A percentile compares a stretch with the other conserved stretches of the same genome.
Conservation (phyloP, 257 asterid species). For the Anisodus tanguticus region DNA sequence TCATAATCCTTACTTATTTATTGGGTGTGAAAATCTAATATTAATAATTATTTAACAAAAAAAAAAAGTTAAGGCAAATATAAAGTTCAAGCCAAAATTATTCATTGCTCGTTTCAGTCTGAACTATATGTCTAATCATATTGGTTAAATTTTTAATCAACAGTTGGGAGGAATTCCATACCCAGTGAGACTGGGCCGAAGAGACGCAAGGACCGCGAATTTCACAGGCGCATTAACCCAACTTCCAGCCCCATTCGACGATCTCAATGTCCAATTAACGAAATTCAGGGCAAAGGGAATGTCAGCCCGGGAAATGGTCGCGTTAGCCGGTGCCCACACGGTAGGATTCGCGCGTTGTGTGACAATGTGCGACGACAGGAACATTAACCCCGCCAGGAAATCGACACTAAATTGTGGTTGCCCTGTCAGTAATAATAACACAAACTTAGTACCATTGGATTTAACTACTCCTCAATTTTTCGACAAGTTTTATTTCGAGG, state of each 20-base stretch:
- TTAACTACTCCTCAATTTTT: not conserved
- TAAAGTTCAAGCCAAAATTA: no score
- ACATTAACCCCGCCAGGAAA: not conserved
- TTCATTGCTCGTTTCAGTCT: not conserved
- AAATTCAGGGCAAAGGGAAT: slow-evolving; percentile 19
- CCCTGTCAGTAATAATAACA: not conserved
- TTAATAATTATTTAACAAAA: no score
- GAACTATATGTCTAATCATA: no score
- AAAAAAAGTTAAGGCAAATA: no score
- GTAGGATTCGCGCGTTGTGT: slow-evolving; percentile 16
- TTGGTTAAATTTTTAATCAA: not conserved
- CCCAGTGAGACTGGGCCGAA: not conserved
- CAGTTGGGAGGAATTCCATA: not conserved
- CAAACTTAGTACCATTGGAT: slow-evolving; percentile 14
- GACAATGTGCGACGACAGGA: not conserved
- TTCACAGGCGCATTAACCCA: not conserved
- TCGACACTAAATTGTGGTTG: not conserved
- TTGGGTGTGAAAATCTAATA: no score
- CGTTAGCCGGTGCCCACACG: slow-evolving; percentile 21
- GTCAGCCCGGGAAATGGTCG: slow-evolving; percentile 12
- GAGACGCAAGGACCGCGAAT: slow-evolving; percentile 27
- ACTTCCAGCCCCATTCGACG: slow-evolving; percentile 31
- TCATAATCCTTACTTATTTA: no score
- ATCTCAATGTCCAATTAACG: slow-evolving; percentile 8
- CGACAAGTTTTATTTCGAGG: slow-evolving; percentile 1